Conservation (phyloP, 495 filamentous ascomycete genomes). For the Aspergillus kassunensis region DNA sequence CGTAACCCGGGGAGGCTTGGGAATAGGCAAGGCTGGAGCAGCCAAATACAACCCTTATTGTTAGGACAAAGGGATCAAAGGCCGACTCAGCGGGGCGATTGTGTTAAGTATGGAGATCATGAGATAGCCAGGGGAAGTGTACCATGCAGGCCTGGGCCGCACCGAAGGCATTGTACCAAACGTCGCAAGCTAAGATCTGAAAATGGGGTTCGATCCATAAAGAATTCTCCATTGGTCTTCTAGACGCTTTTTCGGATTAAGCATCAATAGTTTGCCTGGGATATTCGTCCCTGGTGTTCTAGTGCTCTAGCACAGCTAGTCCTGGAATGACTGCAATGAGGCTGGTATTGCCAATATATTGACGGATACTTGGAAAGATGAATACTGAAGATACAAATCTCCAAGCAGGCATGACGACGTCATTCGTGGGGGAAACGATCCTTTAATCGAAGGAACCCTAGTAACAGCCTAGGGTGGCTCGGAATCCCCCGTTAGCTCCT, state of each 20-base stretch:
- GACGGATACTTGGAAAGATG: neutral
- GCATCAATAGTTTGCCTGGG: neutral
- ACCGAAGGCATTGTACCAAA: neutral
- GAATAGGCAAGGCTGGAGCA: too few species aligned
- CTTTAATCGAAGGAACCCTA: constrained; percentile 11
- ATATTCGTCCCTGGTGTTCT: neutral
- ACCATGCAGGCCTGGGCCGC: neutral
- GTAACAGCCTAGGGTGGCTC: constrained; percentile 12
- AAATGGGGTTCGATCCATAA: neutral
- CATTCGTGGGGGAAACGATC: constrained; percentile 7
- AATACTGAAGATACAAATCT: too few species aligned
- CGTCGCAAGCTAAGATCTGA: neutral
- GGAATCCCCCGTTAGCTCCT: constrained; percentile 20
- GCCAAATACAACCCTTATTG: too few species aligned
- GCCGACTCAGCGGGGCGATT: too few species aligned
- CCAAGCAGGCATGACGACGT: constrained; percentile 7
- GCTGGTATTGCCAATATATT: constrained; percentile 18
- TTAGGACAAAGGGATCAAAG: too few species aligned
- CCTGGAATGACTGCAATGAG: neutral
- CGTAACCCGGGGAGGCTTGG: too few species aligned
- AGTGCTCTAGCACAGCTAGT: neutral
- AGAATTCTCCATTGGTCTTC: neutral
- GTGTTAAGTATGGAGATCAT: too few species aligned
- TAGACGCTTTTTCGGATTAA: neutral
- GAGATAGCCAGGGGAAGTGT: too few species aligned